Percentiles rank a stretch among this genome's conserved stretches.
Conservation (phyloP, 1,284 basidiomycete species). For the Anthracocystis panici-leucophaei region DNA sequence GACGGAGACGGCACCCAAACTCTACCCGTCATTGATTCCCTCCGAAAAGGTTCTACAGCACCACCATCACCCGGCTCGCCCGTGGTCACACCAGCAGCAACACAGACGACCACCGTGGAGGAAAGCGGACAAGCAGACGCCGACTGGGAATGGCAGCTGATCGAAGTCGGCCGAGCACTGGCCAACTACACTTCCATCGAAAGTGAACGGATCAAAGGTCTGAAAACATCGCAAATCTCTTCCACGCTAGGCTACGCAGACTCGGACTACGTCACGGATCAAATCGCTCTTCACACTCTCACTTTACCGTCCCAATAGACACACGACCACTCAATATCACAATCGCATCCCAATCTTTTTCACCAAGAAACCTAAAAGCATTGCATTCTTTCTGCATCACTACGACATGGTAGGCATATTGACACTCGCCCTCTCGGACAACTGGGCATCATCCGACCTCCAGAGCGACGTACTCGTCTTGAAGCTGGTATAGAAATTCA, state of each 20-base stretch:
- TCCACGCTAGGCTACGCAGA: slow-evolving; percentile 90
- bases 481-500: slow-evolving; percentile 63
- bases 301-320: slow-evolving; percentile 14
- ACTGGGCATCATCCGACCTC: slow-evolving; percentile 53
- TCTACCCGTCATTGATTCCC: slow-evolving; percentile 44
- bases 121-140: not conserved
- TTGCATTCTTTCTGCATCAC: not conserved
- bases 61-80: not conserved
- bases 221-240: slow-evolving; percentile 77
- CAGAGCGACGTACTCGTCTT: slow-evolving; percentile 60
- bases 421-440: slow-evolving; percentile 52
- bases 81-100: not conserved
- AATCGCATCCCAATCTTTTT: not conserved
- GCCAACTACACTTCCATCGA: slow-evolving; percentile 96
- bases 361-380: not conserved
- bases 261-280: slow-evolving; percentile 93
- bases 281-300: slow-evolving; percentile 56
- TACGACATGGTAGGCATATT: slow-evolving; percentile 66
- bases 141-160: slow-evolving; percentile 76
- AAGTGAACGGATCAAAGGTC: slow-evolving; percentile 86
- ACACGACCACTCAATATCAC: not conserved
- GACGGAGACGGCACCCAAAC: slow-evolving; percentile 31
- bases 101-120: not conserved
- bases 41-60: slow-evolving; percentile 21
- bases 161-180: slow-evolving; percentile 91